A percentile compares a stretch with the other conserved stretches of the same genome.
Conservation (phyloP, 257 asterid species). For the Nicotiana paniculata region DNA sequence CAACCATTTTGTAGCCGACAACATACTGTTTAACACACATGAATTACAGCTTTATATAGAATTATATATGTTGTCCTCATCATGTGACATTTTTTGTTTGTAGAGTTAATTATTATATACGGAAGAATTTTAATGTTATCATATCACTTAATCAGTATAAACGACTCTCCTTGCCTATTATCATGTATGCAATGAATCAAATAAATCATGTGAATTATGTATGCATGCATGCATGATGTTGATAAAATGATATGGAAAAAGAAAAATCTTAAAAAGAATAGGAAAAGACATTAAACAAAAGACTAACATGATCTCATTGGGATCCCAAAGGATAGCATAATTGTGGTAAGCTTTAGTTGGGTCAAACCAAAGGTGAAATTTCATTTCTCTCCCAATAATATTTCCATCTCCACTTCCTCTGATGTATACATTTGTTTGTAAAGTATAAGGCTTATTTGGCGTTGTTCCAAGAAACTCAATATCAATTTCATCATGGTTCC, state of each 20-base stretch:
- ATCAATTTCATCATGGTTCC: slow-evolving; percentile 80
- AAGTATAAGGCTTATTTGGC: slow-evolving; percentile 55
- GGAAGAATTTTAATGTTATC: no score
- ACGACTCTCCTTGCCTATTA: background rate
- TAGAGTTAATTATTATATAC: background rate
- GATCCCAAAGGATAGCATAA: slow-evolving; percentile 79
- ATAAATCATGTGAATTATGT: background rate
- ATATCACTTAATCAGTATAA: no score
- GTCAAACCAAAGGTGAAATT: slow-evolving; percentile 82
- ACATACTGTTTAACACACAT: no score
- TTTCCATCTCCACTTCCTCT: slow-evolving; percentile 83
- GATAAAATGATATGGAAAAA: background rate
- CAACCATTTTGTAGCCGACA: background rate
- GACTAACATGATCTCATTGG: slow-evolving; percentile 67
- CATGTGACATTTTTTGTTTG: background rate
- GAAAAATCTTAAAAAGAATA: background rate
- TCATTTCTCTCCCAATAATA: slow-evolving; percentile 71
- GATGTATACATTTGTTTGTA: slow-evolving; percentile 78
- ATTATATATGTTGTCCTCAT: background rate
- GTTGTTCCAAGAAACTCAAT: slow-evolving; percentile 86
- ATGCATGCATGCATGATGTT: background rate
- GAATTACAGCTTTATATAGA: background rate
- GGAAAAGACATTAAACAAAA: background rate
- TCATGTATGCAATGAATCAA: no score
- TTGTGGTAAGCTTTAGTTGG: slow-evolving; percentile 68